These are phyloP conservation scores for Arthrobotrys musiformis DNA, from an alignment of 2,329 filamentous ascomycete genomes.

Conservation along the genomic window DNA sequence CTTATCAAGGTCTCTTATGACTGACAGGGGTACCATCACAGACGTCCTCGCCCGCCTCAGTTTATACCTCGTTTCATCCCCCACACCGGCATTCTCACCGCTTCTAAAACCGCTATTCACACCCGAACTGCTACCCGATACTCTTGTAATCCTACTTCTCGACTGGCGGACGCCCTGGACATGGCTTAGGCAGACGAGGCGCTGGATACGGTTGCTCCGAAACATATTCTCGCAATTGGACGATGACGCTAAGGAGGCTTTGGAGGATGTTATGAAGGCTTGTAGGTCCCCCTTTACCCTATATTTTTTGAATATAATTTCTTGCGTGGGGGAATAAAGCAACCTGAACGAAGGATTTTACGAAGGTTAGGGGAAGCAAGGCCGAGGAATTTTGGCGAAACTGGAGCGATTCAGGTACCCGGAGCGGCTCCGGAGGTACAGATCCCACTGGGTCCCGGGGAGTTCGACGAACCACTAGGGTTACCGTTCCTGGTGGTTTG, in stretches of 20 bases:
- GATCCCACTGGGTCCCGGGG: constrained; percentile 83
- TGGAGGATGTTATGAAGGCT: constrained; percentile 80
- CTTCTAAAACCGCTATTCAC: constrained; percentile 86
- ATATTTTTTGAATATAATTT: constrained; percentile 5
- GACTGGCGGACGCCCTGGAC: constrained; percentile 95
- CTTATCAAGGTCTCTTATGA: constrained; percentile 4
- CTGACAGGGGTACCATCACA: constrained; percentile 61
- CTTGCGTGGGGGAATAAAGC: constrained; percentile 67
- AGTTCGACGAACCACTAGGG: constrained; percentile 91
- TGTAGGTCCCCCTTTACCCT: constrained; percentile 69
- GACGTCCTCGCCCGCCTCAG: constrained; percentile 91
- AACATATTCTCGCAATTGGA: constrained; percentile 79
- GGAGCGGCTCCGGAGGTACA: constrained; percentile 74
- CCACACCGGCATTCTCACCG: constrained; percentile 82
- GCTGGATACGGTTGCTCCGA: constrained; percentile 87
- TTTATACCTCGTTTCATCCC: constrained; percentile 85
- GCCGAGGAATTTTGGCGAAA: constrained; percentile 59
- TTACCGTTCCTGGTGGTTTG: constrained; percentile 93
- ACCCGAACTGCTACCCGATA: constrained; percentile 83
- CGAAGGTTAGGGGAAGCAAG: constrained; percentile 57
- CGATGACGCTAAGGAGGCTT: constrained; percentile 78
- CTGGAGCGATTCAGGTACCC: constrained; percentile 65
- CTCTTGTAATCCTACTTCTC: constrained; percentile 87
- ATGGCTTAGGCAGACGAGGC: constrained; percentile 87
- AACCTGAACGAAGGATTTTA: constrained; percentile 57